Evolutionary conservation across 768 basidiomycete species (phyloP), one percentile per base, ranked within the genome.

Genomic region (Tulasnella sp.): DNA sequence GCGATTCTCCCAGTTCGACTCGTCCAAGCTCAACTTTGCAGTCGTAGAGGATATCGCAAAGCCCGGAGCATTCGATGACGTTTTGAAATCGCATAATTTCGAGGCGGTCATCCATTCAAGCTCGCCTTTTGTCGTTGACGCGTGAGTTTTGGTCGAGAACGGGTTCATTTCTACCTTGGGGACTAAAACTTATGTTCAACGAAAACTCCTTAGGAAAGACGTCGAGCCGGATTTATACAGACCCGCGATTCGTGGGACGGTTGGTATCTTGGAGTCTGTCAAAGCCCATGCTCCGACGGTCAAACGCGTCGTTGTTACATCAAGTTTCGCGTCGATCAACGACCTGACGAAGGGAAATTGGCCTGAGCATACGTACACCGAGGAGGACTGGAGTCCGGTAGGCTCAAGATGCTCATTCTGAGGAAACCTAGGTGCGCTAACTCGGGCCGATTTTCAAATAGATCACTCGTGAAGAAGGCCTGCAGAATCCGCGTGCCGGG

Each of bases 171-270:
- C 12, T 29, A 32, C 17, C 17, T 26, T 12, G 11, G 11, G 12
- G 11, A 12, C 9, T 12, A 19, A 5, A n/a, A 11, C 12, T 35
- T 19, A 66, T 12, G 19, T 66, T 66, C 11, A 32, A 19, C 12
- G 26, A 5, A 19, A n/a, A 32, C 29, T 11, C 14, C 16, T 17
- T 17, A 70, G 69, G 17, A 52, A 71, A 35, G 72, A 67, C 62
- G 75, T 77, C 32, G 72, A 75, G 36, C 71, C 34, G 26, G 37
- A 19, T 9, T 71, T 19, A 77, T 81, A 76, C 73, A 72, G 63
- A 3, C 80, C 81, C 26, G 81, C 82, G 32, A 76, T 80, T 11
- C 74, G 80, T 32, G 81, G 82, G 41, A 81, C 81, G 6, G 65
- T 78, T 4, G 78, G 78, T 17, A 74, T 82, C 14, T 75, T 81